Percentiles rank a stretch among this genome's conserved stretches.
phyloP scores from a whole-genome alignment of 371 early-diverging fungal genomes.

The Gilbertella persicaria region DNA sequence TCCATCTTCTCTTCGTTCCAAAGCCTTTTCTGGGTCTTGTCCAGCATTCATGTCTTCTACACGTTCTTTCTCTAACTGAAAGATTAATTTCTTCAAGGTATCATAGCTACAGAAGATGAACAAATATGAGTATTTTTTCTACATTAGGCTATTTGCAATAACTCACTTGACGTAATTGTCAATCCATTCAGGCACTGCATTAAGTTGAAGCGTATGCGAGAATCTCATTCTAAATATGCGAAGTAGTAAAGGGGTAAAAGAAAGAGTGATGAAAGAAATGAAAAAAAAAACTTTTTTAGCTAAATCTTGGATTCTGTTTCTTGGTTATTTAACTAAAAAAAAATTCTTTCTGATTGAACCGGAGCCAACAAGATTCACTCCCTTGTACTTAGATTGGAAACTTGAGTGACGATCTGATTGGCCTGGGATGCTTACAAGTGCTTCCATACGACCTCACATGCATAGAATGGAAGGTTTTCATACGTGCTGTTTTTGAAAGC shows the following conservation, averaged over 20 bases:
- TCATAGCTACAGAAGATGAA: constrained; percentile 63
- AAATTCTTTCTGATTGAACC: background rate
- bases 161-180: constrained; percentile 74
- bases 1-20: constrained; percentile 10
- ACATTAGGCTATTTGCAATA: background rate
- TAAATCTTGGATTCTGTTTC: background rate
- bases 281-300: background rate
- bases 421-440: background rate
- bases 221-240: constrained; percentile 80
- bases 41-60: constrained; percentile 49
- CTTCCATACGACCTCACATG: constrained; percentile 8
- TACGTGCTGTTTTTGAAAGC: background rate
- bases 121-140: background rate
- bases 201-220: constrained; percentile 84
- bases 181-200: constrained; percentile 91
- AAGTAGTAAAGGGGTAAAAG: background rate
- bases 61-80: constrained; percentile 84
- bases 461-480: constrained; percentile 1
- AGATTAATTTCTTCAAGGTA: constrained; percentile 86
- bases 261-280: background rate
- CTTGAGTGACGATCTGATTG: background rate
- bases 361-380: constrained; percentile 5
- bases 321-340: constrained; percentile 2
- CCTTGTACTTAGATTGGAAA: constrained; percentile 2
- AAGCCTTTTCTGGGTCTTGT: constrained; percentile 25